These are phyloP conservation scores for Amyloporia xantha DNA, from an alignment of 768 basidiomycete genomes.

Conservation along the genomic window DNA sequence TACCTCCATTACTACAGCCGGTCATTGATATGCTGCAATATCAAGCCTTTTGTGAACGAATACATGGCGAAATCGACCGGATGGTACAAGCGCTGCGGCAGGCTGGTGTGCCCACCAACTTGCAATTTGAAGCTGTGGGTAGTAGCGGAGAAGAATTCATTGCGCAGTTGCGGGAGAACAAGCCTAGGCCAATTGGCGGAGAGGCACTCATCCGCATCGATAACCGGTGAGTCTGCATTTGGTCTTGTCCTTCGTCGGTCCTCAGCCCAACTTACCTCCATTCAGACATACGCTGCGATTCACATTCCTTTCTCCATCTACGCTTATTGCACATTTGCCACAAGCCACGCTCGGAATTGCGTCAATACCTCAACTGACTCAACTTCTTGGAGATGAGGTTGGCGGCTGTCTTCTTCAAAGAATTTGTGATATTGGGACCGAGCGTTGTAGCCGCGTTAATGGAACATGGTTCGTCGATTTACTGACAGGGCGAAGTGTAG, in stretches of 20 bases:
- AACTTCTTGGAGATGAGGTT: constrained; percentile 73
- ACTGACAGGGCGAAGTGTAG: constrained; percentile 55
- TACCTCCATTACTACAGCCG: constrained; percentile 60
- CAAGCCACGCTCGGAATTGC: constrained; percentile 71
- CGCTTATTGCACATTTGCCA: constrained; percentile 69
- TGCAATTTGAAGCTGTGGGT: constrained; percentile 59
- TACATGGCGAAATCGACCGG: constrained; percentile 51
- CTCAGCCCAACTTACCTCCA: too few relatives aligned
- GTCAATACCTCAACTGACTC: constrained; percentile 69
- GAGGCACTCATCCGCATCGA: constrained; percentile 68
- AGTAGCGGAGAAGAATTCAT: constrained; percentile 60
- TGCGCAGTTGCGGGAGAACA: constrained; percentile 36
- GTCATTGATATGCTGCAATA: constrained; percentile 79
- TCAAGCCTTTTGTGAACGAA: constrained; percentile 59
- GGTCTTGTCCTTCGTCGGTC: too few relatives aligned
- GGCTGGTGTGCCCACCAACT: constrained; percentile 48
- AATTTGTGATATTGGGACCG: constrained; percentile 62
- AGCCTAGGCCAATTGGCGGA: constrained; percentile 49
- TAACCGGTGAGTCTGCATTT: constrained; percentile 39
- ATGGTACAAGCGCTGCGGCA: constrained; percentile 40
- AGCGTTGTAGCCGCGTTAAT: constrained; percentile 40
- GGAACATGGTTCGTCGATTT: constrained; percentile 77
- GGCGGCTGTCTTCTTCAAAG: constrained; percentile 61
- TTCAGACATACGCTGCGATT: constrained; percentile 74
- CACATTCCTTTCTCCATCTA: constrained; percentile 70